A percentile compares a stretch with the other conserved stretches of the same genome.
Evolutionary conservation across 108 stramenopile genomes (phyloP).

Genomic region (Cyclotella atomus): DNA sequence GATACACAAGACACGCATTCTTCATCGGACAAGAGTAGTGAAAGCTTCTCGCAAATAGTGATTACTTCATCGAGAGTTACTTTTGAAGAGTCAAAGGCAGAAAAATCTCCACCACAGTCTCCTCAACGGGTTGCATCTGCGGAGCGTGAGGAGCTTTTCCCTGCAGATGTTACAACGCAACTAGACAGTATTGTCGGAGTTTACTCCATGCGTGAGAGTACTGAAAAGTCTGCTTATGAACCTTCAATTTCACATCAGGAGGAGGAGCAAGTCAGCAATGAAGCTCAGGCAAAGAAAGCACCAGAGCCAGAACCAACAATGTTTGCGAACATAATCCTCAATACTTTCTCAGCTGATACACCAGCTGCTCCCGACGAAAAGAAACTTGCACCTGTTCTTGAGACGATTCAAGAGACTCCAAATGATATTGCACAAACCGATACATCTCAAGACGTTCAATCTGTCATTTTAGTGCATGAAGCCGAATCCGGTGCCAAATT

Average conservation of each 20-base stretch:
- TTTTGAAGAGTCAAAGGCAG: neutral
- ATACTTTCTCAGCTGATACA: neutral
- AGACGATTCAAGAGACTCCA: neutral
- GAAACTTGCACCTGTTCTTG: neutral
- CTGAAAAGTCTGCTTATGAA: neutral
- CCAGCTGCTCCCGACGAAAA: neutral
- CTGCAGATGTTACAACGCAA: constrained; percentile 11
- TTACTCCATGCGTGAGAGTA: constrained; percentile 1
- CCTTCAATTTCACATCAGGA: neutral
- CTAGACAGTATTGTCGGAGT: constrained; percentile 4
- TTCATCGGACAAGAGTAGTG: constrained; percentile 3
- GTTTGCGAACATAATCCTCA: neutral
- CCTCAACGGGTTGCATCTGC: neutral
- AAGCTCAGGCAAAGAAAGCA: neutral
- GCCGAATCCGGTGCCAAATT: neutral
- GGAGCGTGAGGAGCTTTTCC: neutral
- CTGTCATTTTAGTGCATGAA: neutral
- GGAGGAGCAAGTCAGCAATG: neutral
- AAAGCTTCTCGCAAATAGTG: neutral
- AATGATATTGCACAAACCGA: neutral
- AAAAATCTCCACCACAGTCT: neutral
- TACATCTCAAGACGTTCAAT: neutral
- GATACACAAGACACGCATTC: constrained; percentile 13
- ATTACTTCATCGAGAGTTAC: neutral
- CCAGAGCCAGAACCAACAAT: neutral